Base-by-base conservation (phyloP, 305 asterid genomes). In the Fraxinus ornus region DNA sequence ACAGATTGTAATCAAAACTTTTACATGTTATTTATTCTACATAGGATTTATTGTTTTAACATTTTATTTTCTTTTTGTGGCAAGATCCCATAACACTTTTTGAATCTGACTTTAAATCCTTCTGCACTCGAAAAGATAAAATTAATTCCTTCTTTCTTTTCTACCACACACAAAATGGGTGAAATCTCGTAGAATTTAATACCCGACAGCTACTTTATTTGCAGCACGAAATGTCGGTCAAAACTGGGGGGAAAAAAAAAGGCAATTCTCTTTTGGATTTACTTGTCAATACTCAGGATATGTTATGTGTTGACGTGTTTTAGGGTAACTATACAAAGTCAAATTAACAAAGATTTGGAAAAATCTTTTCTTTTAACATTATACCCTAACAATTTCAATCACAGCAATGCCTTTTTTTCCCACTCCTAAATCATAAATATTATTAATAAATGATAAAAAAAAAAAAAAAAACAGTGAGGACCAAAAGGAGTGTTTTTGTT, bases 301-400 rank as follows among this genome's bases (percentile, higher is more conserved):
- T 47, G 57, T 44, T 41, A 39, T 1, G 8, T 1, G 8, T 7
- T 41, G 55, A 13, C 55, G 15, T 44, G 55, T 44, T 44, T 44
- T 12, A 44, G 55, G 55, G 55, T 12, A 44, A 12, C 55, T 3
- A 44, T 44, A 44, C 77, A 72, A 77, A 36, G 24, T 75, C 47
- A 81, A 47, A 22, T 33, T 35, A 28, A n/a, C 79, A 28, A 76
- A 85, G 87, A 88, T 52, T 76, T 85, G 85, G 80, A 80, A 72
- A 85, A 83, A 84, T 83, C 85, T 86, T 82, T 84, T 64, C 85
- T 86, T 89, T 89, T 88, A 85, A 85, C 88, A 86, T 60, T 84
- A 75, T 68, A 80, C 85, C 74, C 78, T 85, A 79, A 72, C 84
- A 84, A 77, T 84, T 17, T 57, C 83, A 87, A 86, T 79, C 66